phyloP scores from a whole-genome alignment of 164 flowering plant species.

The Magnolia officinalis region DNA sequence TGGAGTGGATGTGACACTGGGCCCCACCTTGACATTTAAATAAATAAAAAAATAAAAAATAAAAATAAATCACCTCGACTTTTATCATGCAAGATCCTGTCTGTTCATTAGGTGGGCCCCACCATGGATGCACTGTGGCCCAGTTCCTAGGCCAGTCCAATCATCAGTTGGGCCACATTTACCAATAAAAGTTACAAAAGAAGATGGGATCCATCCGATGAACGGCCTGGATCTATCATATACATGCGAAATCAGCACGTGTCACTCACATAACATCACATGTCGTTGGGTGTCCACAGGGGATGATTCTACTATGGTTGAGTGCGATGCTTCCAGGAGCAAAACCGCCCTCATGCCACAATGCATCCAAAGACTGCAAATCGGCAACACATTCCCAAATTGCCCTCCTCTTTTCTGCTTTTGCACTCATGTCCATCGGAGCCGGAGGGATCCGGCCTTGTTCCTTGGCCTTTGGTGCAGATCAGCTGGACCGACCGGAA shows the following conservation, averaged over 20 bases:
- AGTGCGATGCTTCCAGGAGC: slow-evolving; percentile 34
- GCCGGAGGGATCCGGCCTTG: slow-evolving; percentile 54
- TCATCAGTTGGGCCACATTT: too few species aligned
- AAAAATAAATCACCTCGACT: too few species aligned
- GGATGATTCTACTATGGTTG: slow-evolving; percentile 34
- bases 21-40: too few species aligned
- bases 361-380: slow-evolving; percentile 8
- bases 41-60: too few species aligned
- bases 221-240: too few species aligned
- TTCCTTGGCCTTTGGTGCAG: slow-evolving; percentile 56
- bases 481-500: slow-evolving; percentile 18
- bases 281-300: slow-evolving; percentile 25
- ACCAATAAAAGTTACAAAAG: too few species aligned
- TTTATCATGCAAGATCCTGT: too few species aligned
- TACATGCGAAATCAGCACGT: neutral
- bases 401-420: slow-evolving; percentile 23
- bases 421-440: slow-evolving; percentile 43
- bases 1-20: too few species aligned
- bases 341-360: slow-evolving; percentile 28
- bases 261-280: neutral
- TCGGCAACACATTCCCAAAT: slow-evolving; percentile 26
- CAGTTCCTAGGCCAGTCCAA: too few species aligned
- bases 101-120: too few species aligned
- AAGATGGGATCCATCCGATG: too few species aligned
- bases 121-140: too few species aligned